A percentile compares a stretch with the other conserved stretches of the same genome.
Evolutionary conservation across 73 alveolate species (phyloP).

Genomic region (Tetrahymena elliotti): DNA sequence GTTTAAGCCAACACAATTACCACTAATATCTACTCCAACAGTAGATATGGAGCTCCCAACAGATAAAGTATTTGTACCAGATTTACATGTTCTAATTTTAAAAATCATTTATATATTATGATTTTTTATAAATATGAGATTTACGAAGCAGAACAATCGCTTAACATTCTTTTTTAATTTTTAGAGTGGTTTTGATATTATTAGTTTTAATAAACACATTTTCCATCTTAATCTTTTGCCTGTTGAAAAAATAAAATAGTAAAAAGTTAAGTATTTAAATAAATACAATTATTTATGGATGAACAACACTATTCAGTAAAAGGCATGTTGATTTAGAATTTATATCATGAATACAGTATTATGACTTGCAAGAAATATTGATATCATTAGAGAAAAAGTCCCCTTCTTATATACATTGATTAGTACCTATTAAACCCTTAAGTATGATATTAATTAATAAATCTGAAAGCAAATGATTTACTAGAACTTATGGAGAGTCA

Average conservation of each 20-base stretch:
- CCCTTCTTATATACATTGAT: neutral
- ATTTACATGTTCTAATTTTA: neutral
- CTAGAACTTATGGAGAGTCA: neutral
- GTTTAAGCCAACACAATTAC: neutral
- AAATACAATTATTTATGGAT: neutral
- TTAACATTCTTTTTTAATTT: neutral
- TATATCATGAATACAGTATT: neutral
- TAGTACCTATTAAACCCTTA: neutral
- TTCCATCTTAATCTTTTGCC: neutral
- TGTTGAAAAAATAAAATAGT: too few species aligned
- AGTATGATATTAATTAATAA: too few species aligned
- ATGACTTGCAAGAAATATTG: neutral
- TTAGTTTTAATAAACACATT: neutral
- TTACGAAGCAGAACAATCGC: neutral
- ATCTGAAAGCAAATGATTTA: too few species aligned
- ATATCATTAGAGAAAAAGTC: neutral
- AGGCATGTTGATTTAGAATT: neutral
- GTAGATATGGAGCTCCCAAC: neutral
- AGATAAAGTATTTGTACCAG: neutral
- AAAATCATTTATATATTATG: too few species aligned
- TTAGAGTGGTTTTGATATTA: too few species aligned
- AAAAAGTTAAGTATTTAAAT: too few species aligned
- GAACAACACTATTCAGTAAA: too few species aligned
- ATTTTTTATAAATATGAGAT: neutral
- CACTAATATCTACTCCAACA: neutral